Evolutionary conservation across 2,329 filamentous ascomycete species (phyloP), one percentile per base, ranked within the genome.

Genomic region (Geosmithia putterillii): DNA sequence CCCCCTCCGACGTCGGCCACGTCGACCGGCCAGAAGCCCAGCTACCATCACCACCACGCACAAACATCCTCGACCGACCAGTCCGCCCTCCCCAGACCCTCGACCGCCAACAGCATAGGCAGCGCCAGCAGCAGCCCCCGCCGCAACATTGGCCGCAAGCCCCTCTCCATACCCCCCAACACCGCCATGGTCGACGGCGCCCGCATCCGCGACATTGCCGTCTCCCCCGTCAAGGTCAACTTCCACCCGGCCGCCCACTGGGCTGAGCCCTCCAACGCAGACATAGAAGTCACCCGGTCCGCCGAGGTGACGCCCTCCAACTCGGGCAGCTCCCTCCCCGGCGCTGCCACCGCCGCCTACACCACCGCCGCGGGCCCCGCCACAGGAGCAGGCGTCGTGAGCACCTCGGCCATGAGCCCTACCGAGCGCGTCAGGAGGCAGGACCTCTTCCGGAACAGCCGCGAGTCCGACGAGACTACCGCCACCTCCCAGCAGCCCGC

Each of bases 171-270:
- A 15, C 45, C 57, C n/a, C 45, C 50, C 12, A 10, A 17, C 15
- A 32, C 28, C n/a, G 34, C 38, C 21, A 44, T 43, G 19, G 42
- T 48, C 35, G 62, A 63, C 42, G 64, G 65, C 18, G 64, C 70
- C 20, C 63, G 65, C 46, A 60, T 77, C 46, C 67, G 69, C 47
- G 66, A 71, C 42, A 65, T 67, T 15, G 74, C 75, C 23, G 63
- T 70, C 22, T 79, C 76, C 36, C 74, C 76, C 17, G 72, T 76
- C 44, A 67, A 63, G 45, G 66, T 78, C 43, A 75, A 72, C 52
- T 69, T 73, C 44, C 70, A 71, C 41, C 28, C 28, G 28, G 59
- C 65, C 20, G 71, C 73, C 37, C 65, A 70, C 53, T 76, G 70
- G 70, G 62, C 64, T 18, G 64, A 65, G 50, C 67, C 73, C 19